Evolutionary conservation across 805 yeast species (phyloP).

Genomic region (Komagataella pastoris): DNA sequence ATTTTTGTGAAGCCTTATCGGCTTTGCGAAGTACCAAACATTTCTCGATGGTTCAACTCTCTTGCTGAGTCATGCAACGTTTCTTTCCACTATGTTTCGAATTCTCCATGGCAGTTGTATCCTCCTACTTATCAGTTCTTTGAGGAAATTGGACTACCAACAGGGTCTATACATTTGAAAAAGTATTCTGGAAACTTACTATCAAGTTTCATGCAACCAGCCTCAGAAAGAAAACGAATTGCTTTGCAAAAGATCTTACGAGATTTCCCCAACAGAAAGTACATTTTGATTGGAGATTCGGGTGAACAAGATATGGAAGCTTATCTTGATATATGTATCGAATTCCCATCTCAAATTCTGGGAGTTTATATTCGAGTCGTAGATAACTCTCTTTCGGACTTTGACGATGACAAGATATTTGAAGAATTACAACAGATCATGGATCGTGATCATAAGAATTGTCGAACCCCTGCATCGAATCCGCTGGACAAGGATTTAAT

Average conservation of each 20-base stretch:
- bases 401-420: constrained; percentile 22
- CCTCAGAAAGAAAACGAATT: constrained; percentile 64
- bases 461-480: background rate
- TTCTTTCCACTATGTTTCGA: constrained; percentile 82
- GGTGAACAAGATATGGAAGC: constrained; percentile 95
- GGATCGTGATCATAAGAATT: constrained; percentile 3
- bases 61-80: constrained; percentile 27
- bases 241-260: constrained; percentile 47
- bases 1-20: constrained; percentile 54
- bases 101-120: constrained; percentile 87
- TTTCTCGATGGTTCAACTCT: constrained; percentile 58
- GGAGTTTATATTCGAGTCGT: constrained; percentile 80
- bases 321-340: constrained; percentile 53
- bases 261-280: constrained; percentile 69
- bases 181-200: constrained; percentile 78
- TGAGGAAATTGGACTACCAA: constrained; percentile 44
- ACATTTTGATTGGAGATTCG: constrained; percentile 85
- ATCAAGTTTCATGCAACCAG: constrained; percentile 75
- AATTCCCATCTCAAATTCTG: constrained; percentile 46
- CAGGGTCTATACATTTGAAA: constrained; percentile 76
- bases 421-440: constrained; percentile 10
- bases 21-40: constrained; percentile 63
- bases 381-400: constrained; percentile 48
- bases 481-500: constrained; percentile 16
- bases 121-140: constrained; percentile 46